Conservation (phyloP, 1,284 basidiomycete genomes). For the Irpex lacteus region DNA sequence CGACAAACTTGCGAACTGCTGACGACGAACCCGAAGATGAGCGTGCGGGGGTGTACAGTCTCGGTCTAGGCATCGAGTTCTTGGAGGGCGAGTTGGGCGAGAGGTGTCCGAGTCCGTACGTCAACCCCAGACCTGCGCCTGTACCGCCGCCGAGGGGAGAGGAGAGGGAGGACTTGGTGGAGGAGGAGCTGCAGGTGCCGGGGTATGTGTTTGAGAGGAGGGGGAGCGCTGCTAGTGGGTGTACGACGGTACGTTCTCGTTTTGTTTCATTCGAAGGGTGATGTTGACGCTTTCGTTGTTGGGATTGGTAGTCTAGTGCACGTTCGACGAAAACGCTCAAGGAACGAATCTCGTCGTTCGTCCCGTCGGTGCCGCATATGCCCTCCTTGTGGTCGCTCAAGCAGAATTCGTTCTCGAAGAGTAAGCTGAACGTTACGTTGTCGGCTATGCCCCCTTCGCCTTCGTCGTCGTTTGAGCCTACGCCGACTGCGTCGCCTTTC, state of each 20-base stretch:
- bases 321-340: conserved; percentile 22
- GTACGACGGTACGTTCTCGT: conserved; percentile 20
- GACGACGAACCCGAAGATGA: neutral
- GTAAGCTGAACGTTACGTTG: conserved; percentile 25
- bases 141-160: neutral
- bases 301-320: conserved; percentile 6
- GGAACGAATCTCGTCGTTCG: conserved; percentile 20
- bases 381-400: conserved; percentile 3
- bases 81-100: conserved; percentile 2
- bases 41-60: neutral
- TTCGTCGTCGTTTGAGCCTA: neutral
- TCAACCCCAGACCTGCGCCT: conserved; percentile 12
- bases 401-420: conserved; percentile 18
- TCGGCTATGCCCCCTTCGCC: conserved; percentile 20
- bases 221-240: conserved; percentile 25
- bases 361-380: conserved; percentile 18
- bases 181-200: conserved; percentile 15
- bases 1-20: neutral
- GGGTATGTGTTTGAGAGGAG: conserved; percentile 26
- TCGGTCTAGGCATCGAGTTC: conserved; percentile 9
- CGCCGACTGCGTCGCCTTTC: neutral
- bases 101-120: conserved; percentile 7
- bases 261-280: neutral
- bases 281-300: neutral
- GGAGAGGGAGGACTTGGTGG: neutral